Conservation (phyloP, 2,329 filamentous ascomycete genomes). For the Chaetomiaceae sp. region DNA sequence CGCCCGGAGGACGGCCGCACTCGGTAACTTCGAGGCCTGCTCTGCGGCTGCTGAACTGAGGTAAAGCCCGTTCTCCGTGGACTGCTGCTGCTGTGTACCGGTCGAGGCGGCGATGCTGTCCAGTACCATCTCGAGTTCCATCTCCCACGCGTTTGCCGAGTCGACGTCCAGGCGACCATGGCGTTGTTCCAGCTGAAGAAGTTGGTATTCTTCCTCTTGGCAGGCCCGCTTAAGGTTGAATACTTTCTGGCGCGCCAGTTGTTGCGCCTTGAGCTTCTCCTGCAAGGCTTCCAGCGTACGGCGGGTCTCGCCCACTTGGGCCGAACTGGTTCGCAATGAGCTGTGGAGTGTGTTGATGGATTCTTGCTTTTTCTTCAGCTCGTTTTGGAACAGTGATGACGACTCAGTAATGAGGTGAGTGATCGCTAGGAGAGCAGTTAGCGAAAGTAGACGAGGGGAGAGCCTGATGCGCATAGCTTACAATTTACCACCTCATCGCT, state of each 20-base stretch:
- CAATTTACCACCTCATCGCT: conserved; percentile 75
- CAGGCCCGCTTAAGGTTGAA: conserved; percentile 71
- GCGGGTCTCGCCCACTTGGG: conserved; percentile 72
- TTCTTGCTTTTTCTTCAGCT: conserved; percentile 78
- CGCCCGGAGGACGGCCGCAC: conserved; percentile 58
- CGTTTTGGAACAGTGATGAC: conserved; percentile 71
- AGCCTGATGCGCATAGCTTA: conserved; percentile 43
- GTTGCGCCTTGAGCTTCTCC: conserved; percentile 58
- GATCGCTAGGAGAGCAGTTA: conserved; percentile 55
- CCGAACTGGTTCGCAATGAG: conserved; percentile 74
- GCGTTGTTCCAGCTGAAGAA: conserved; percentile 45
- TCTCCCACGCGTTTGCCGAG: conserved; percentile 49
- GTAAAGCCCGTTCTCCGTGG: conserved; percentile 30
- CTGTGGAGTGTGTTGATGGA: conserved; percentile 77
- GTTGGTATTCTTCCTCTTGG: conserved; percentile 60
- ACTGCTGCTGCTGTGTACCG: conserved; percentile 33
- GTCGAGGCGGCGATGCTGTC: conserved; percentile 36
- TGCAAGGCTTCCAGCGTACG: conserved; percentile 68
- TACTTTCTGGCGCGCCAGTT: conserved; percentile 66
- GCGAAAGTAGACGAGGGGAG: conserved; percentile 21
- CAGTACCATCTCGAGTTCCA: conserved; percentile 47
- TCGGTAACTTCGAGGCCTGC: conserved; percentile 45
- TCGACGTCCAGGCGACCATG: conserved; percentile 44
- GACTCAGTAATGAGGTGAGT: conserved; percentile 77
- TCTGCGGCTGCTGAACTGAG: conserved; percentile 5